Evolutionary conservation across 108 stramenopile genomes (phyloP), one percentile per base, ranked within the genome.

Genomic region (Nannochloropsis gaditana): DNA sequence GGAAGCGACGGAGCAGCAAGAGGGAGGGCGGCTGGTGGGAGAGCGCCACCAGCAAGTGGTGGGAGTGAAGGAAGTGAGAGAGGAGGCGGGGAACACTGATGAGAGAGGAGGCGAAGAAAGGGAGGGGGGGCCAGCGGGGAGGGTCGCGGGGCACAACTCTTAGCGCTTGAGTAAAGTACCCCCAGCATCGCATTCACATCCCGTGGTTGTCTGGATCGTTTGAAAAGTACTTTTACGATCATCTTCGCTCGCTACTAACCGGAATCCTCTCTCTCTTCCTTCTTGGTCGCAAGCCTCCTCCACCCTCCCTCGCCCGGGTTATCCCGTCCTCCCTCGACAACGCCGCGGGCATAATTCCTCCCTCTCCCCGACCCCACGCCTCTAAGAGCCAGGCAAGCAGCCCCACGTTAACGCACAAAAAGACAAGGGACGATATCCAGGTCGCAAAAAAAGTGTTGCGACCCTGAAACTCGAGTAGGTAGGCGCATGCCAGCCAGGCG

Each of bases 391-490:
- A 73, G 4, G 5, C 59, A 73, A 90, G 83, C 44, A 87, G 45
- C 19, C 45, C 21, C 9, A 90, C 41, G n/a, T 90, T 90, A 3
- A 45, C 87, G 5, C 84, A 45, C 42, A 91, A 90, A 85, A 89
- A 87, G 5, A 41, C 21, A 9, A 91, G 45, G 42, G 90, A 89
- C 43, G 88, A 89, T 31, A 87, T 17, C 91, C 91, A 91, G 17
- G 88, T 42, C 43, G 31, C 43, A 11, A 90, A 59, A 44, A 90
- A 90, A 21, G 85, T 89, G 42, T 86, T 86, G 44, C 45, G 45
- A 31, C 90, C 91, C 45, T 59, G 83, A 47, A 91, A 90, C 85
- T 91, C 91, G 21, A 91, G 80, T 15, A 79, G 82, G 85, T 89
- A 91, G 15, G 89, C 91, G 9, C 41, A 79, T 17, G 31, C 81